Evolutionary conservation across 1,139 yeast species (phyloP), one percentile per base, ranked within the genome.

Genomic region (Diutina rugosa): DNA sequence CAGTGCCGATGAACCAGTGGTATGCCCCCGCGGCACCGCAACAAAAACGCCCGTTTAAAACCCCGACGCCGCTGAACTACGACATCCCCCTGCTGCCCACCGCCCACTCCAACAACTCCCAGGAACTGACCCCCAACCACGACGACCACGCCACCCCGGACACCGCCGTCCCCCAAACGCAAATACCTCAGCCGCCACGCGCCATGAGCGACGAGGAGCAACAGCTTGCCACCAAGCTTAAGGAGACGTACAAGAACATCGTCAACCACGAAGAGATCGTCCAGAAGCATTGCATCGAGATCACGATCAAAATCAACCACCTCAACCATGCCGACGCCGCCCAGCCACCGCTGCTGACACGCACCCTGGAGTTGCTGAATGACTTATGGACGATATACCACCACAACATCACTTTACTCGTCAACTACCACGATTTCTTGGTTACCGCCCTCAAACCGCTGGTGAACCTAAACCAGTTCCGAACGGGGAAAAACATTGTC

Each of bases 321-420:
- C 60, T 41, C 14, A 47, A 47, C 48, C 49, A n/a, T 28, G 48
- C 55, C 26, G 41, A 21, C n/a, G 35, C 16, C 16, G 48, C 35
- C 21, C 35, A 26, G 10, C 18, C 38, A 7, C 26, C 55, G 26
- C 41, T 14, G 45, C 46, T 14, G 38, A 46, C 67, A 9, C 69
- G 71, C 55, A 71, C 82, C 47, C 69, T 85, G 55, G 81, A 81
- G 70, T 65, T 82, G 65, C 68, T 84, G 71, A 73, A 84, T 61
- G 86, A 84, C 62, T 69, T 85, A 56, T 85, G 91, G 91, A 75
- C 81, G 14, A 84, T 84, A 16, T 85, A 85, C 67, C 86, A 82
- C 66, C 80, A 82, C 61, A 84, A 85, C 65, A 73, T 83, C 32
- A 82, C 83, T 32, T 68, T 86, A 54, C 72, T 85, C 58, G 88